Percentiles rank a stretch among this genome's conserved stretches.
Conservation (phyloP, 148 eudicot genomes). For the Nyssa sinensis region DNA sequence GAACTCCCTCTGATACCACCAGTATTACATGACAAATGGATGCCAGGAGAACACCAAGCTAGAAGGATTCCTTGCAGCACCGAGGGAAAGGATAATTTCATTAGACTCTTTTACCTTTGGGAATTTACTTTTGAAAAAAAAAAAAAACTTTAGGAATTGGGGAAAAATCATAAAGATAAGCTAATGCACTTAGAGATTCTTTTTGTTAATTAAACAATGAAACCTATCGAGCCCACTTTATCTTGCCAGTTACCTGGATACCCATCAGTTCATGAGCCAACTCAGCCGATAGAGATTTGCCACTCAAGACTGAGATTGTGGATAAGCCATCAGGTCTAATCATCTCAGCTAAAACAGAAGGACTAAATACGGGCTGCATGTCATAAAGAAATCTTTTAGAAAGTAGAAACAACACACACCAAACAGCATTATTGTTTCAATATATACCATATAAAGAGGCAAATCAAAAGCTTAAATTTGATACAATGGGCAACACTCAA, state of each 20-base stretch:
- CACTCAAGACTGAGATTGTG: conserved; percentile 56
- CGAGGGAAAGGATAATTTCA: conserved; percentile 25
- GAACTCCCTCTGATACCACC: conserved; percentile 88
- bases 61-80: conserved; percentile 71
- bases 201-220: neutral
- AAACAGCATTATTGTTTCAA: neutral
- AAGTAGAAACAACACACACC: neutral
- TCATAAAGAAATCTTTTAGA: neutral
- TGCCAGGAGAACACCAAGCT: conserved; percentile 90
- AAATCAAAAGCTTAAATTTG: neutral
- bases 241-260: conserved; percentile 64
- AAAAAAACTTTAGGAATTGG: neutral
- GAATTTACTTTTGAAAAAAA: conserved; percentile 4
- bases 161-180: no score
- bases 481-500: neutral
- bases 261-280: conserved; percentile 79
- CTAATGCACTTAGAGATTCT: neutral
- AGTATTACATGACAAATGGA: conserved; percentile 81
- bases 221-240: neutral
- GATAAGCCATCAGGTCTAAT: conserved; percentile 88
- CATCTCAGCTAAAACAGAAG: conserved; percentile 83
- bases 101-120: conserved; percentile 12
- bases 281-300: conserved; percentile 83
- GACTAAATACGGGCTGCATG: conserved; percentile 82
- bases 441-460: neutral